Conservation (phyloP, 2,329 filamentous ascomycete genomes). For the Coleophoma cylindrospora region DNA sequence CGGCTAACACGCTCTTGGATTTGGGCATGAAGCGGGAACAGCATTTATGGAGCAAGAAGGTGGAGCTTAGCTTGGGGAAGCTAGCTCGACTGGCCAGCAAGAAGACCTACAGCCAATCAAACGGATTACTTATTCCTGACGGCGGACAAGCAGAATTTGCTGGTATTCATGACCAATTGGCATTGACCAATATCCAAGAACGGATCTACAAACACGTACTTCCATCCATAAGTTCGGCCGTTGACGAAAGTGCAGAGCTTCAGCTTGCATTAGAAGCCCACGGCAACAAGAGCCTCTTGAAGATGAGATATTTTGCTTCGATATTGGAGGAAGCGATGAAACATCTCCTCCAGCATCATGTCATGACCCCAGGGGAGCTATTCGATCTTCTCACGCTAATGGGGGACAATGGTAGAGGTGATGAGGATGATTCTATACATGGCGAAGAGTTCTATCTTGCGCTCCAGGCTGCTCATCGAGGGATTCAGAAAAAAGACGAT, state of each 20-base stretch:
- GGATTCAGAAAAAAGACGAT: conserved; percentile 48
- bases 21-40: conserved; percentile 69
- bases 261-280: conserved; percentile 66
- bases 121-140: conserved; percentile 18
- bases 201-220: conserved; percentile 66
- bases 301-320: conserved; percentile 61
- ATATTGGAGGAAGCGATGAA: conserved; percentile 68
- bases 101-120: conserved; percentile 33
- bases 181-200: conserved; percentile 69
- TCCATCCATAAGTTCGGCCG: conserved; percentile 61
- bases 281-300: conserved; percentile 45
- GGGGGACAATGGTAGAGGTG: conserved; percentile 31
- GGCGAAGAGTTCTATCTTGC: conserved; percentile 62
- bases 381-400: conserved; percentile 81
- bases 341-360: conserved; percentile 65
- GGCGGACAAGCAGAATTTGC: conserved; percentile 30
- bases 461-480: conserved; percentile 36
- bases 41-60: conserved; percentile 88
- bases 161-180: conserved; percentile 20
- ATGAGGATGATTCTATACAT: conserved; percentile 39
- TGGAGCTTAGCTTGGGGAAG: conserved; percentile 86
- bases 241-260: conserved; percentile 75
- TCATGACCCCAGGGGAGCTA: conserved; percentile 58
- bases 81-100: conserved; percentile 65
- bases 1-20: conserved; percentile 64